Percentiles rank a stretch among this genome's conserved stretches.
phyloP scores from a whole-genome alignment of 208 protist genomes.

The Acanthamoeba castellanii region DNA sequence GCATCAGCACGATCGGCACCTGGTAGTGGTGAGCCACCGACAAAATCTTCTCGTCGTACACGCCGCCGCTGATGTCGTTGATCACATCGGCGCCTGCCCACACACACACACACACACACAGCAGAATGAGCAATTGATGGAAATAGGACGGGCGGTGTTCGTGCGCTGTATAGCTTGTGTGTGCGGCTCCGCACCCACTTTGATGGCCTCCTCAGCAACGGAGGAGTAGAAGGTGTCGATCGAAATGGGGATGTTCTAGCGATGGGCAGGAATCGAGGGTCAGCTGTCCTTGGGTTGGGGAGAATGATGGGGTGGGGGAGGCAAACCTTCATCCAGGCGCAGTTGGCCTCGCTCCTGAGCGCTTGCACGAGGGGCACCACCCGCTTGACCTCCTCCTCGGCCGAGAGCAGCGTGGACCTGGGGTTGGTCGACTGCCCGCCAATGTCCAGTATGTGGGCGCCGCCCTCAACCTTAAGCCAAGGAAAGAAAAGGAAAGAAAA shows the following conservation, averaged over 20 bases:
- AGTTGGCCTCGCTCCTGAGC: conserved; percentile 71
- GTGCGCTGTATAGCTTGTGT: too few species aligned
- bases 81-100: conserved; percentile 81
- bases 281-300: neutral
- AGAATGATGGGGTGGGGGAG: neutral
- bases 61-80: conserved; percentile 83
- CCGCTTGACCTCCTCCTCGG: conserved; percentile 76
- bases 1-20: conserved; percentile 79
- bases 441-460: conserved; percentile 84
- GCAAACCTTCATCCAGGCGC: conserved; percentile 54
- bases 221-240: conserved; percentile 82
- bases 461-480: neutral
- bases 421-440: conserved; percentile 84
- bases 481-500: neutral
- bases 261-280: neutral
- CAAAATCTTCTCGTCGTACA: conserved; percentile 79
- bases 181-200: conserved; percentile 4
- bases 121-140: neutral
- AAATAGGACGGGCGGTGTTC: too few species aligned
- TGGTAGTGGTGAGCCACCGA: conserved; percentile 67
- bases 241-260: conserved; percentile 71
- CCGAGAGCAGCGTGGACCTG: conserved; percentile 52
- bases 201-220: conserved; percentile 70
- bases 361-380: conserved; percentile 82
- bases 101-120: neutral